phyloP scores from a whole-genome alignment of 306 rosid genomes.

The Medicago ruthenica region DNA sequence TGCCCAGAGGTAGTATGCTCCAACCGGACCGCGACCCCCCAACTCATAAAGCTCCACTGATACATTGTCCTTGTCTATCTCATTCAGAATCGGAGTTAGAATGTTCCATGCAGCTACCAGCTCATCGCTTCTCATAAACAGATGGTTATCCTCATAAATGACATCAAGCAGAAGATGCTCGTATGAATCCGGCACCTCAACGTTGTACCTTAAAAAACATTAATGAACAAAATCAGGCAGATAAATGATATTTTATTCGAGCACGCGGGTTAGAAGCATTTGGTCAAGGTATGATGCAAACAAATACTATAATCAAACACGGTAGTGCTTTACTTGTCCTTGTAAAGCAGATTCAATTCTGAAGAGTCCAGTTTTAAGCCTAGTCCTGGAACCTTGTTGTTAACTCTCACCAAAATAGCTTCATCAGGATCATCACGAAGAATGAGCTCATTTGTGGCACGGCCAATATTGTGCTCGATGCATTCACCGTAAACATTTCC shows the following conservation, averaged over 20 bases:
- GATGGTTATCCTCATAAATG: constrained; percentile 79
- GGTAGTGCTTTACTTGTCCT: constrained; percentile 75
- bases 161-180: constrained; percentile 93
- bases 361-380: constrained; percentile 89
- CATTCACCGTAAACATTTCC: constrained; percentile 73
- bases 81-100: constrained; percentile 72
- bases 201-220: constrained; percentile 62
- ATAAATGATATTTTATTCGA: background rate
- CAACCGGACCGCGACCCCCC: constrained; percentile 88
- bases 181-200: constrained; percentile 86
- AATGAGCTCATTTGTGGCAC: constrained; percentile 84
- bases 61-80: constrained; percentile 68
- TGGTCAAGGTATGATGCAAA: constrained; percentile 27
- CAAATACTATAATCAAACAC: constrained; percentile 13
- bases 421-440: constrained; percentile 86
- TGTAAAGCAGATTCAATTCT: constrained; percentile 81
- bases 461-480: constrained; percentile 68
- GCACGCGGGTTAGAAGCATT: constrained; percentile 12
- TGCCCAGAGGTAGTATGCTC: constrained; percentile 93
- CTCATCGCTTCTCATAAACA: constrained; percentile 90
- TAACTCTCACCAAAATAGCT: constrained; percentile 83
- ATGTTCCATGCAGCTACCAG: constrained; percentile 85
- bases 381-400: constrained; percentile 94
- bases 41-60: constrained; percentile 79
- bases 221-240: constrained; percentile 17